Conservation (phyloP, 202 grass and related monocot species). For the Sporobolus alterniflorus region DNA sequence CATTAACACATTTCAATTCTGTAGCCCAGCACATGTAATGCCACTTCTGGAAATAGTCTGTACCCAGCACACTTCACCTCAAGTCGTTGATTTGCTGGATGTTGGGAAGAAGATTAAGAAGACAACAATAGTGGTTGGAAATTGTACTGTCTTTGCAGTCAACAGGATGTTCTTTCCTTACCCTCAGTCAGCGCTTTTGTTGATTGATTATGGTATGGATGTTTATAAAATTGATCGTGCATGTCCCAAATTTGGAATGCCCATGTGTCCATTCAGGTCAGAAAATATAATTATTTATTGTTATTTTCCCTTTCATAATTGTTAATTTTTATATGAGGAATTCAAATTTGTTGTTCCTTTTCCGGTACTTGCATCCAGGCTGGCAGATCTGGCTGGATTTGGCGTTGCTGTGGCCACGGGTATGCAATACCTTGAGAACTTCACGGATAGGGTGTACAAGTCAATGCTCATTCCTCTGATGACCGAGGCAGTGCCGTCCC, state of each 20-base stretch:
- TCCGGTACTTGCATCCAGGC: slow-evolving; percentile 45
- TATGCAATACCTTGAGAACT: slow-evolving; percentile 87
- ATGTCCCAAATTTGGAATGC: slow-evolving; percentile 93
- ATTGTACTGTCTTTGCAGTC: slow-evolving; percentile 86
- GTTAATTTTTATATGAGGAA: slow-evolving; percentile 6
- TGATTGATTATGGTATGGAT: slow-evolving; percentile 82
- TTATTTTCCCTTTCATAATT: background rate
- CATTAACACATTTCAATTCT: slow-evolving; percentile 41
- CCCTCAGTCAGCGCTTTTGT: slow-evolving; percentile 75
- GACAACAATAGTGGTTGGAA: slow-evolving; percentile 85
- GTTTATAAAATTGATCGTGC: slow-evolving; percentile 80
- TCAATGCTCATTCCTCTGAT: slow-evolving; percentile 90
- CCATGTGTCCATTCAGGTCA: slow-evolving; percentile 96
- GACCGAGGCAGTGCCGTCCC: no score
- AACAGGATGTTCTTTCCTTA: slow-evolving; percentile 95
- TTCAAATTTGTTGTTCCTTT: background rate
- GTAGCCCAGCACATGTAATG: slow-evolving; percentile 86
- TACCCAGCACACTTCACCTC: slow-evolving; percentile 65
- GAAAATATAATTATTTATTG: background rate
- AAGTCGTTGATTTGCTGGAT: slow-evolving; percentile 86
- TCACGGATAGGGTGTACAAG: slow-evolving; percentile 90
- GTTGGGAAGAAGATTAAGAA: slow-evolving; percentile 90
- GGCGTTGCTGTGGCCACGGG: slow-evolving; percentile 81
- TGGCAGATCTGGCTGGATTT: slow-evolving; percentile 91
- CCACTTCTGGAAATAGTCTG: slow-evolving; percentile 93